A percentile compares a stretch with the other conserved stretches of the same genome.
Conservation (phyloP, 352 stramenopile species). For the Pythium monospermum region DNA sequence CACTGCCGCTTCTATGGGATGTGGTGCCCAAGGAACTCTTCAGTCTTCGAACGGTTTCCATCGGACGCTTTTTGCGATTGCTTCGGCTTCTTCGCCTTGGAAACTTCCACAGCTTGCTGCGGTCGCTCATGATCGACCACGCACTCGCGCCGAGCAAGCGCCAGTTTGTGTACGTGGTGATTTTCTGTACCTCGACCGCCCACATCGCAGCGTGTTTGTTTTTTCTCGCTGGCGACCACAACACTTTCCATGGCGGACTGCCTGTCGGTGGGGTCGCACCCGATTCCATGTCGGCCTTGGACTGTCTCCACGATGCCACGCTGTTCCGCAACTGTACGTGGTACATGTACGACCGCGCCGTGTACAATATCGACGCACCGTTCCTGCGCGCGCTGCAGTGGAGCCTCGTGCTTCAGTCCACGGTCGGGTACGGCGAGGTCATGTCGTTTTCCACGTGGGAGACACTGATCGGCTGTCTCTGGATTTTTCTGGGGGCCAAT, state of each 20-base stretch:
- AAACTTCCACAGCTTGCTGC: slow-evolving; percentile 34
- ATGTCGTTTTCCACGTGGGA: slow-evolving; percentile 53
- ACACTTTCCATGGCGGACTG: slow-evolving; percentile 40
- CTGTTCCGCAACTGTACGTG: slow-evolving; percentile 60
- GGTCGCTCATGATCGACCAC: slow-evolving; percentile 39
- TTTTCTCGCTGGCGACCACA: slow-evolving; percentile 45
- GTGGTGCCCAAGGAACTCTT: slow-evolving; percentile 46
- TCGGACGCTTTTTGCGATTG: slow-evolving; percentile 35
- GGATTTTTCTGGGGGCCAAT: slow-evolving; percentile 62
- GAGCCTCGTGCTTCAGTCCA: slow-evolving; percentile 69
- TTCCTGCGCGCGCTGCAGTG: slow-evolving; percentile 61
- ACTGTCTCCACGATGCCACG: slow-evolving; percentile 48
- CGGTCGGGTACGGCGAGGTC: slow-evolving; percentile 66
- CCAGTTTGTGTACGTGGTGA: slow-evolving; percentile 41
- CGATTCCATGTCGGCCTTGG: no score
- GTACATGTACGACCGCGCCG: slow-evolving; percentile 65
- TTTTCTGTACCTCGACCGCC: slow-evolving; percentile 33
- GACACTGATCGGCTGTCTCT: slow-evolving; percentile 45
- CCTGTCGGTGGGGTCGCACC: no score
- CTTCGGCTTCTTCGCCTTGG: slow-evolving; percentile 44
- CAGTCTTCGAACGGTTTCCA: slow-evolving; percentile 17
- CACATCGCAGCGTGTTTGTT: slow-evolving; percentile 55
- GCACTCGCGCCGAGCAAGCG: slow-evolving; percentile 32
- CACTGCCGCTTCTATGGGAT: slow-evolving; percentile 55
- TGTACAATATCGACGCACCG: slow-evolving; percentile 44